Conservation (phyloP, 2,329 filamentous ascomycete genomes). For the Chrysoporthe puriensis region DNA sequence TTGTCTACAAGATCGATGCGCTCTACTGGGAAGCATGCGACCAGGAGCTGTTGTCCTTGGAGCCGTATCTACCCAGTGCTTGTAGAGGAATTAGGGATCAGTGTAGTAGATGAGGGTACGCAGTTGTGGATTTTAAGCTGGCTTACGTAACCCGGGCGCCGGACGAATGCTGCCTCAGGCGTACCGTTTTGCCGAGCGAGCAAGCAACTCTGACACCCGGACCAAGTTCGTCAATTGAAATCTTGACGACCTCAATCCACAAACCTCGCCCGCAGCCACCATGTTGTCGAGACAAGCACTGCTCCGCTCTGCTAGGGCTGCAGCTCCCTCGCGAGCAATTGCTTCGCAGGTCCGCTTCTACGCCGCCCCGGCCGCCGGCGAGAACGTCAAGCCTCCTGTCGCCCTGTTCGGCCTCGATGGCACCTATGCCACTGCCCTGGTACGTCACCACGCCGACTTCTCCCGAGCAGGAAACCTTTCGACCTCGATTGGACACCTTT, state of each 20-base stretch:
- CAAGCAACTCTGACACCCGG: conserved; percentile 22
- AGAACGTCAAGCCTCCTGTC: conserved; percentile 80
- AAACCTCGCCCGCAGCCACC: conserved; percentile 38
- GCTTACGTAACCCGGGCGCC: conserved; percentile 18
- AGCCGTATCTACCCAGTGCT: background rate
- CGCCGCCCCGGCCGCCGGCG: conserved; percentile 66
- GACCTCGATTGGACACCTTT: background rate
- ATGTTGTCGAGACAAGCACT: conserved; percentile 66
- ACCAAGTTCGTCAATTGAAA: conserved; percentile 30
- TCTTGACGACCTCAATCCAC: conserved; percentile 31
- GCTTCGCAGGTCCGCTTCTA: conserved; percentile 74
- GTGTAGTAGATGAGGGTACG: background rate
- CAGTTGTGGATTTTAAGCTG: background rate
- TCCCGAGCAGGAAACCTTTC: conserved; percentile 21
- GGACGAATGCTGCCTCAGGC: conserved; percentile 13
- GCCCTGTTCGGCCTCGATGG: conserved; percentile 95
- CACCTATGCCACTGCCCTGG: conserved; percentile 97
- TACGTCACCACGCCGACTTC: conserved; percentile 55
- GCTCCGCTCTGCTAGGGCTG: conserved; percentile 58
- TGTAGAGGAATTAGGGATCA: background rate
- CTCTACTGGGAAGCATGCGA: too few species aligned
- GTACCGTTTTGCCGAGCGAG: conserved; percentile 28
- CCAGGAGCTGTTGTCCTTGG: background rate
- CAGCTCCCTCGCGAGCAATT: conserved; percentile 62
- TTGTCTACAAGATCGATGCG: background rate